These are phyloP conservation scores for Mycena epipterygia DNA, from an alignment of 768 basidiomycete genomes.

Conservation along the genomic window DNA sequence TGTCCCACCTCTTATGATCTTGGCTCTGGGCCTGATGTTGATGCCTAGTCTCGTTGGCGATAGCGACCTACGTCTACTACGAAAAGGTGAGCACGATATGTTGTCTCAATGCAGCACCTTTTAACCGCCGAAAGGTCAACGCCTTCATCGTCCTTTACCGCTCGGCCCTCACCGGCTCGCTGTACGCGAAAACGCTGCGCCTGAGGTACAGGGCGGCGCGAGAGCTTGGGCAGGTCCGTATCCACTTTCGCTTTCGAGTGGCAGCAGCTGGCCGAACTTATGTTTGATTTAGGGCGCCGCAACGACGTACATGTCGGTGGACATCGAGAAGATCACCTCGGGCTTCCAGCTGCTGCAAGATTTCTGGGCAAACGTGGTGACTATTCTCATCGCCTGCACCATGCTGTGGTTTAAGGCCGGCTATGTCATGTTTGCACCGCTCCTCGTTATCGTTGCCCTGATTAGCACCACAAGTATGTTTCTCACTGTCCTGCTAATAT, in stretches of 20 bases:
- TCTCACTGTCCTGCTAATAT: neutral
- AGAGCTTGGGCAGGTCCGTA: conserved; percentile 15
- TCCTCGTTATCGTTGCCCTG: conserved; percentile 6
- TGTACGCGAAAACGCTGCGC: conserved; percentile 15
- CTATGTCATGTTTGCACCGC: conserved; percentile 12
- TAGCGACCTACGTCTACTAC: conserved; percentile 13
- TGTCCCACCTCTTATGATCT: conserved; percentile 2
- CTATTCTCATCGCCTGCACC: conserved; percentile 10
- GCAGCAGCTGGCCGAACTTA: neutral
- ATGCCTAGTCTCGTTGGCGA: conserved; percentile 16
- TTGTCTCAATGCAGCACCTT: conserved; percentile 5
- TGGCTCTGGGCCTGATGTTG: neutral
- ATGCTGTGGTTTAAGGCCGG: conserved; percentile 21
- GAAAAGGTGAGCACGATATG: conserved; percentile 20
- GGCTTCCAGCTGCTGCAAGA: conserved; percentile 17
- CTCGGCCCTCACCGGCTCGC: conserved; percentile 20
- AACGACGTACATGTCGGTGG: conserved; percentile 28
- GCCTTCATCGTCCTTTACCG: conserved; percentile 21
- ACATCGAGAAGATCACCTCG: conserved; percentile 15
- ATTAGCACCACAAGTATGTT: neutral
- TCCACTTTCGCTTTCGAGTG: neutral
- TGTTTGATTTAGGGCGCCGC: conserved; percentile 23
- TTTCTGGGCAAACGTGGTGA: conserved; percentile 9
- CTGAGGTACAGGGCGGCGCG: conserved; percentile 11
- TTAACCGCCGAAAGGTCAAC: conserved; percentile 6